Base-by-base conservation (phyloP, 2,329 filamentous ascomycete genomes). In the Pestalotiopsis sp. region DNA sequence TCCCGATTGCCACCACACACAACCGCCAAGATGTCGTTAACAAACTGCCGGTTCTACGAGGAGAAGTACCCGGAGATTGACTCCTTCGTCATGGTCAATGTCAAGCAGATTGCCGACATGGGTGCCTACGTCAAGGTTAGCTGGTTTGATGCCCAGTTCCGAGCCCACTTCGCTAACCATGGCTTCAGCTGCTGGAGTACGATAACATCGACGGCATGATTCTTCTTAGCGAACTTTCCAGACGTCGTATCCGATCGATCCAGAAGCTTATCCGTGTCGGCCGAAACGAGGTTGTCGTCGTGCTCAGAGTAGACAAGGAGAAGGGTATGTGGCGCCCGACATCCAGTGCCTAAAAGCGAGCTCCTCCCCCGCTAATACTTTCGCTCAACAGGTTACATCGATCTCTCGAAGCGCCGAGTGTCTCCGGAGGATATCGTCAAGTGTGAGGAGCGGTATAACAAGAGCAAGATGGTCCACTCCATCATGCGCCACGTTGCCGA, bases 131-230 rank as follows among this genome's bases (percentile, higher is more conserved):
- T 99, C 79, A 99, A 99, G 61, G 61, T 64, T 45, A 52, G 61
- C 41, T 49, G 20, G 6, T 52, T 64, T 52, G 38, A 20, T 64
- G 38, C 23, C 61, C 61, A 52, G 61, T 20, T 20, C 20, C 38
- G 39, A 49, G n/a, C n/a, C 38, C 20, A 4, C 61, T 64, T 39
- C 61, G 39, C 61, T 64, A 31, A 64, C 20, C 36, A 17, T 64
- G 20, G 12, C 13, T 20, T 27, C 36, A 64, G 86, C 91, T 99
- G 68, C 92, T 99, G 76, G 96, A 99, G 86, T 99, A 99, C 85
- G 96, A 99, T 84, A 98, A 98, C 85, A 99, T 99, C 78, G 97
- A 99, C 81, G 96, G 96, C 90, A 99, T 99, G 97, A 99, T 99
- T 78, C 87, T 99, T 74, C 94, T 99, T 74, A 97, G 94, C 77